Base-by-base conservation (phyloP, 73 alveolate genomes). In the Paramecium pentaurelia region DNA sequence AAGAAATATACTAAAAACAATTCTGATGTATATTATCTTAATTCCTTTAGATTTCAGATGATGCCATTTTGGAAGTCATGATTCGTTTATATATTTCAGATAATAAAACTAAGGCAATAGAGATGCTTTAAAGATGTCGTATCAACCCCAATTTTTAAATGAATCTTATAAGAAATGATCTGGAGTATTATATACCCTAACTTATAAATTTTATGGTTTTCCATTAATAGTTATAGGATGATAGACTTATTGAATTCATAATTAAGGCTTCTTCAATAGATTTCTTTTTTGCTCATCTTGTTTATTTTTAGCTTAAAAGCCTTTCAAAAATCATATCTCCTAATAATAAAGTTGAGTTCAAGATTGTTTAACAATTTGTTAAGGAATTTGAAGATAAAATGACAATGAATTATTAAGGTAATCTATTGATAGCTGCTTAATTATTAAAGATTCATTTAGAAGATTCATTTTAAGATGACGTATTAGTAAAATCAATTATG, bases 71-170 rank as follows among this genome's bases (percentile, higher is more conserved):
- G 27, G 91, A 80, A 42, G 91, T 80, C 18, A 42, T 80, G 73
- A 49, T 80, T 22, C 37, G 75, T 16, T 16, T 80, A 20, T 80
- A 80, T 47, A 64, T 80, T 32, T 22, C 91, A 45, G 91, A 80
- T 40, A 49, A 80, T 80, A 49, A 80, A 80, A 49, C 71, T 12
- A 80, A 80, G 38, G 47, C 75, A 3, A 95, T 97, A 32, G 93
- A 91, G 37, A 95, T 95, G 45, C 93, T 97, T 27, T 94, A 94
- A 95, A 86, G 94, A 71, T 93, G 94, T 28, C 93, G 98, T 92
- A 94, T 97, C 60, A 97, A 97, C 73, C 99, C 99, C 5, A 97
- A 97, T 93, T 96, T 97, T 93, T 58, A 95, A 36, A 60, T 90
- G 30, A 92, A 87, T 86, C 88, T 92, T 94, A 27, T 32, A 9